A percentile compares a stretch with the other conserved stretches of the same genome.
These are phyloP conservation scores for Polygonum aviculare DNA, from an alignment of 148 eudicot species.

Conservation along the genomic window DNA sequence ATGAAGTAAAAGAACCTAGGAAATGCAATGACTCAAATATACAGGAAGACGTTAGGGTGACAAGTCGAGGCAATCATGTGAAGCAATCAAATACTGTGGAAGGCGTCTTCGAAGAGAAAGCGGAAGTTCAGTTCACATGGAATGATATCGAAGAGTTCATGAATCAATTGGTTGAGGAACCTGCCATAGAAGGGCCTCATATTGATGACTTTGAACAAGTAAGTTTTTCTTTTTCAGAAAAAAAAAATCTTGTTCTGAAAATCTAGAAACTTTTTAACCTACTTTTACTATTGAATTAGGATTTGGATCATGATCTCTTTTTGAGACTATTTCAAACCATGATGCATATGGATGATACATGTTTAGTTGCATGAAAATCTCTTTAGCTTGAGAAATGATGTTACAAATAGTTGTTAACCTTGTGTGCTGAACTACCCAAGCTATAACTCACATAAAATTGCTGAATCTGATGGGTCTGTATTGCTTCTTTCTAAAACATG, in stretches of 20 bases:
- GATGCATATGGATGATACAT: background rate
- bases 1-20: constrained; percentile 15
- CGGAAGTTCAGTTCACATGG: constrained; percentile 15
- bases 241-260: background rate
- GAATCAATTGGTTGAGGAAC: constrained; percentile 29
- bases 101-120: constrained; percentile 10
- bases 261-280: background rate
- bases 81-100: constrained; percentile 16
- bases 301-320: background rate
- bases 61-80: constrained; percentile 13
- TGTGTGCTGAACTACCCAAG: background rate
- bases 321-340: background rate
- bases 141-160: constrained; percentile 42
- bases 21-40: constrained; percentile 11
- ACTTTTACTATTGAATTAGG: background rate
- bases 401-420: background rate
- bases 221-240: background rate
- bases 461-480: background rate
- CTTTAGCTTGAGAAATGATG: background rate
- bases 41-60: too few relatives aligned
- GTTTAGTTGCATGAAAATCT: background rate
- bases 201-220: constrained; percentile 24
- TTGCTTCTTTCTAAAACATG: background rate
- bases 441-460: background rate
- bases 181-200: constrained; percentile 17